Base-by-base conservation (phyloP, 2,329 filamentous ascomycete genomes). In the Claviceps paspali region DNA sequence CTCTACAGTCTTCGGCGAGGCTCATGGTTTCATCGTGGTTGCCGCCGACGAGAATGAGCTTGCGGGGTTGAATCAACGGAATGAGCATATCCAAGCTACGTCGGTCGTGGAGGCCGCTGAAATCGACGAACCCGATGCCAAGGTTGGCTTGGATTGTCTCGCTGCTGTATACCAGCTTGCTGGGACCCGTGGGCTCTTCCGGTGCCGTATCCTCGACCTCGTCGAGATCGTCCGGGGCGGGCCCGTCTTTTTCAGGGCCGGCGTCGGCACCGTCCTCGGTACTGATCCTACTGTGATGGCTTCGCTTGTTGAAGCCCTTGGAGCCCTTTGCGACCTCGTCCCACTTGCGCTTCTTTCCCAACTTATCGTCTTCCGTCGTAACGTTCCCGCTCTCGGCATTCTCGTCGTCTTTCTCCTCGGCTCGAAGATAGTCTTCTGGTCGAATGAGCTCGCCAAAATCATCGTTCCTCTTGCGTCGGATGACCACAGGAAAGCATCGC, bases 261-360 rank as follows among this genome's bases (percentile, higher is more conserved):
- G 59, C 48, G 64, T 57, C 54, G 19, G 41, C 67, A 5, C 63
- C 62, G 29, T 70, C 68, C 19, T 65, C 65, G 2, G 63, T 60
- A 5, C 52, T 47, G 19, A 55, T 60, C 36, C 55, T 56, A 34
- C n/a, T 10, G 3, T 74, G 45, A 29, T 74, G 73, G 9, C 72
- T 65, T 19, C 79, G 72, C 53, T 83, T 87, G 47, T 67, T 73
- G 18, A 60, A 50, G 9, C 65, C 65, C 2, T 41, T 40, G 15
- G 40, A 43, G 18, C 45, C 50, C 44, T 57, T 58, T n/a, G 44
- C 47, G 26, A 56, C 62, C 42, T 92, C 85, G 46, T 88, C 83
- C 85, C 88, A 96, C 57, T 85, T 92, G 42, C 91, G 75, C 61
- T 98, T 98, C 63, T 88, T 87, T 14, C 88, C 91, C 15, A 94